Conservation (phyloP, 78 protist species). For the Andalucia godoyi region DNA sequence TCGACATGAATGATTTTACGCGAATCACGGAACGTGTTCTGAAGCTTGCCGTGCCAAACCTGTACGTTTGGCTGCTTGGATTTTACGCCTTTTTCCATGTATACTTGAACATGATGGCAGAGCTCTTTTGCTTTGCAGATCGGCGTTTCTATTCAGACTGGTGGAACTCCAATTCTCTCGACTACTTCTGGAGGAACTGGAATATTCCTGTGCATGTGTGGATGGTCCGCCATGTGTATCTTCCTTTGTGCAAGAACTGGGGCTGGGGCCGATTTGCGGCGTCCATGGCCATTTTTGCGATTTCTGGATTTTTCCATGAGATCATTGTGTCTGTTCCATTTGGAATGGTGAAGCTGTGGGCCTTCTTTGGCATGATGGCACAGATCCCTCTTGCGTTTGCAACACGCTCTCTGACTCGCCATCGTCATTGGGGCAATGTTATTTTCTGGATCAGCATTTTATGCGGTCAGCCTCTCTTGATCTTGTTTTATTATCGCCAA, state of each 20-base stretch:
- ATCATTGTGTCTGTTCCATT: constrained; percentile 21
- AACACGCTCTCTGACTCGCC: neutral
- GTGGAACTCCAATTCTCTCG: constrained; percentile 59
- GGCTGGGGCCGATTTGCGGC: constrained; percentile 2
- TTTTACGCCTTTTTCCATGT: constrained; percentile 23
- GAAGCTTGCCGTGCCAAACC: constrained; percentile 8
- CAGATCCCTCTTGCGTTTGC: constrained; percentile 1
- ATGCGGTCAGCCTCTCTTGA: neutral
- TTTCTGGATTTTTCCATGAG: constrained; percentile 64
- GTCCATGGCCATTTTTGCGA: constrained; percentile 38
- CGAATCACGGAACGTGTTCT: constrained; percentile 7
- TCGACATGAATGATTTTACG: neutral
- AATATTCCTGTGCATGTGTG: constrained; percentile 71
- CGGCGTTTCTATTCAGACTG: constrained; percentile 37
- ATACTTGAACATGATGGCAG: constrained; percentile 26
- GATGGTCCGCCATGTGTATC: constrained; percentile 37
- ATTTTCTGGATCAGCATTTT: constrained; percentile 13
- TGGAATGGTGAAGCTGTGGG: neutral
- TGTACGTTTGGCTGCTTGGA: neutral
- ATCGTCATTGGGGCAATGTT: neutral
- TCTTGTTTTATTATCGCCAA: neutral
- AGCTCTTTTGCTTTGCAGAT: constrained; percentile 25
- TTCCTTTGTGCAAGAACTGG: constrained; percentile 4
- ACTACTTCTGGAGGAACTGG: constrained; percentile 68
- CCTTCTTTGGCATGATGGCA: constrained; percentile 32